phyloP scores from a whole-genome alignment of 768 basidiomycete species.

The Rhizopogon sp. region DNA sequence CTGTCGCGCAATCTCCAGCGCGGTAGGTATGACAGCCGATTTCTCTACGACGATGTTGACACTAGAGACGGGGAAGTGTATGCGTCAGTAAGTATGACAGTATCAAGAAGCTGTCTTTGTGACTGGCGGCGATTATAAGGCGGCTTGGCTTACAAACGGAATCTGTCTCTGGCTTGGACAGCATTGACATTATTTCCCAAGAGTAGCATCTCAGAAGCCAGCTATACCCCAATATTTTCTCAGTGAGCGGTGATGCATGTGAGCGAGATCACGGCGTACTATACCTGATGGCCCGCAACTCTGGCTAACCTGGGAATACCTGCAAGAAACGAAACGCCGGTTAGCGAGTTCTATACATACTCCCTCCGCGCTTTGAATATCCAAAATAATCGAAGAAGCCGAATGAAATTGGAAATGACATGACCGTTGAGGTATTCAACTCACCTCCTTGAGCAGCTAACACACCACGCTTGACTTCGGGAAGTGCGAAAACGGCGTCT shows the following conservation, averaged over 20 bases:
- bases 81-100: slow-evolving; percentile 1
- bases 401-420: not conserved
- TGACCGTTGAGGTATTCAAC: slow-evolving; percentile 12
- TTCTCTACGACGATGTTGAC: slow-evolving; percentile 67
- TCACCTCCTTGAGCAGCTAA: slow-evolving; percentile 66
- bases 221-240: slow-evolving; percentile 33
- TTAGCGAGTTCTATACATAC: slow-evolving; percentile 12
- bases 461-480: slow-evolving; percentile 77
- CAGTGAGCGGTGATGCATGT: slow-evolving; percentile 9
- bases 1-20: slow-evolving; percentile 54
- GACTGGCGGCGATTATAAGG: slow-evolving; percentile 10
- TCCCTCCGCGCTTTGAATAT: not conserved
- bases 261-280: slow-evolving; percentile 5
- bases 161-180: slow-evolving; percentile 59
- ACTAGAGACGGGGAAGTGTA: slow-evolving; percentile 31
- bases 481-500: slow-evolving; percentile 66
- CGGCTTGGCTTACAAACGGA: slow-evolving; percentile 60
- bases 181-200: slow-evolving; percentile 67
- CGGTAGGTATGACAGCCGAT: slow-evolving; percentile 48
- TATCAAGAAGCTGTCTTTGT: not conserved
- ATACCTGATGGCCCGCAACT: slow-evolving; percentile 72
- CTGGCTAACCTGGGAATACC: slow-evolving; percentile 66
- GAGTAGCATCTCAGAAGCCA: slow-evolving; percentile 73
- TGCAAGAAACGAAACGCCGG: slow-evolving; percentile 17
- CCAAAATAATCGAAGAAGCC: not conserved